Evolutionary conservation across 306 rosid species (phyloP), one percentile per base, ranked within the genome.

Genomic region (Malus domestica): DNA sequence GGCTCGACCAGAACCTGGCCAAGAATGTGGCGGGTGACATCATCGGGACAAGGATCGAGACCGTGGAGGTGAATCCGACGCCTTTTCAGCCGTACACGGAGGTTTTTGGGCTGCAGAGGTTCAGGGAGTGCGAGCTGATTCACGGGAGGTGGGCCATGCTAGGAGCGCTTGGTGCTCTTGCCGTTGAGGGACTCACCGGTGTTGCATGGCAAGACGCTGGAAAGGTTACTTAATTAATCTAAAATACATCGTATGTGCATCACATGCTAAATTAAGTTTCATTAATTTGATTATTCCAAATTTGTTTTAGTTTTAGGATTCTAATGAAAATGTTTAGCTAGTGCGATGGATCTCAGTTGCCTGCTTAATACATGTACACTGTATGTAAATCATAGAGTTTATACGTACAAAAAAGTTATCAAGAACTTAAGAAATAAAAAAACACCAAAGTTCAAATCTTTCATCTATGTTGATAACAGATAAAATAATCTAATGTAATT

Each of bases 141-240:
- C 97, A 92, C 62, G 97, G 93, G 51, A 81, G 90, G 80, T 92
- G 96, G 97, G 97, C 96, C 4, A 90, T 92, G 97, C 80, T 92
- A 32, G 97, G 93, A 10, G 68, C 88, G 18, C 93, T 92, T 29
- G 97, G 97, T 38, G 97, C 96, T 10, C 72, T 92, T 42, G 82
- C 96, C 15, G 96, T 92, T 45, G 97, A 92, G 67, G 93, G 82
- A 2, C 80, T 90, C 76, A 87, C 96, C 2, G 96, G 97, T 0
- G 93, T 92, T 45, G 74, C 97, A 5, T 92, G 97, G 97, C 97
- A 90, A 66, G 96, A 92, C 80, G 96, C 97, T 16, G 97, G 97
- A 80, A 90, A 92, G 97, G 96, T 92, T 79, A 6, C 13, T 0
- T 22, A 67, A 13, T 40, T 8, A 7, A 49, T 49, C 19, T 14